Conservation (phyloP, 176 grass and related monocot species). For the Pharus latifolius region DNA sequence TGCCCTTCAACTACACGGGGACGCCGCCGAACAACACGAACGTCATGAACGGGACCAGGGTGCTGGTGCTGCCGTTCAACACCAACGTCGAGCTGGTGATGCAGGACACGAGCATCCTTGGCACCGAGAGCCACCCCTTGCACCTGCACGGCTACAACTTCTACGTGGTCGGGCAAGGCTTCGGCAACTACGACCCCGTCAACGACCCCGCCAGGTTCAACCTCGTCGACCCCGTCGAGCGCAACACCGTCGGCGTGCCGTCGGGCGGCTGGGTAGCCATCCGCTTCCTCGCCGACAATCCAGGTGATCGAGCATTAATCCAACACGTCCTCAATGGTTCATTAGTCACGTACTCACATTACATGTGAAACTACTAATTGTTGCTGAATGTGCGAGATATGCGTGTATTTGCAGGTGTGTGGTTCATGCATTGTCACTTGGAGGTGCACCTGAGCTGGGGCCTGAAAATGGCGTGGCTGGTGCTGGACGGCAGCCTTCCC, state of each 20-base stretch:
- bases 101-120: conserved; percentile 72
- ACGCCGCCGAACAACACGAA: conserved; percentile 66
- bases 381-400: no score
- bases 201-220: conserved; percentile 47
- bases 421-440: conserved; percentile 92
- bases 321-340: no score
- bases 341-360: no score
- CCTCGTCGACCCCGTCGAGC: conserved; percentile 64
- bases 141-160: conserved; percentile 82
- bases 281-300: conserved; percentile 75
- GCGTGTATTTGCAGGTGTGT: conserved; percentile 37
- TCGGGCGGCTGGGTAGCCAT: conserved; percentile 67
- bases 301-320: no score
- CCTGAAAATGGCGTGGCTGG: conserved; percentile 76
- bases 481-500: conserved; percentile 43
- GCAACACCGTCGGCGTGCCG: conserved; percentile 73
- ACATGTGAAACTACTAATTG: no score
- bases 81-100: conserved; percentile 58
- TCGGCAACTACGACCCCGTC: conserved; percentile 46
- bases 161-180: conserved; percentile 59
- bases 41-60: conserved; percentile 56
- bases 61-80: conserved; percentile 42
- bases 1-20: conserved; percentile 73
- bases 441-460: conserved; percentile 88
- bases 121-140: conserved; percentile 77